A percentile compares a stretch with the other conserved stretches of the same genome.
Conservation (phyloP, 345 rosid genomes). For the Firmiana major region DNA sequence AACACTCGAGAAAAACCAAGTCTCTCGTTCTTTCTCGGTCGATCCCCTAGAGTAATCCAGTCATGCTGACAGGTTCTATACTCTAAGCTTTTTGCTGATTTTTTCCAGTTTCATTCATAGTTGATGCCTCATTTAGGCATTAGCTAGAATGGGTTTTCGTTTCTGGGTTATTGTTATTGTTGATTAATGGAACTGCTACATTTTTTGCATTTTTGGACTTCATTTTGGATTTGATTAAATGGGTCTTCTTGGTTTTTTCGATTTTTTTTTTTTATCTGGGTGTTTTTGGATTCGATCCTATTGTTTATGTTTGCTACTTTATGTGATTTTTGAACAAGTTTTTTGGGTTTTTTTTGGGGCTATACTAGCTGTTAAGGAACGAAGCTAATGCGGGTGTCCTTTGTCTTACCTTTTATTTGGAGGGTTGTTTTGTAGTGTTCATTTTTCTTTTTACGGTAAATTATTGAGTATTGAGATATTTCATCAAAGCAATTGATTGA, state of each 20-base stretch:
- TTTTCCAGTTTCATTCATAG: neutral
- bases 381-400: neutral
- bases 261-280: neutral
- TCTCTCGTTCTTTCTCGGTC: conserved; percentile 3
- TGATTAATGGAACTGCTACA: conserved; percentile 9
- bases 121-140: neutral
- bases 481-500: neutral
- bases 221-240: neutral
- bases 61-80: conserved; percentile 60
- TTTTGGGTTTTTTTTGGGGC: neutral
- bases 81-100: neutral
- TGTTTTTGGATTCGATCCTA: neutral
- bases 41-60: conserved; percentile 22
- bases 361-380: neutral
- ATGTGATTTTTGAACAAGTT: neutral
- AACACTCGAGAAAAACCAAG: too few species aligned
- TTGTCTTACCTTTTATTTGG: neutral
- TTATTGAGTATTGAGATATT: neutral
- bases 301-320: too few species aligned
- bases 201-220: neutral
- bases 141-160: neutral
- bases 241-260: neutral
- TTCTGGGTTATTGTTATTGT: neutral
- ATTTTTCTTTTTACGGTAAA: neutral
- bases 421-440: neutral